These are phyloP conservation scores for Pseudogymnoascus sp. DNA, from an alignment of 2,329 filamentous ascomycete genomes.

Conservation along the genomic window DNA sequence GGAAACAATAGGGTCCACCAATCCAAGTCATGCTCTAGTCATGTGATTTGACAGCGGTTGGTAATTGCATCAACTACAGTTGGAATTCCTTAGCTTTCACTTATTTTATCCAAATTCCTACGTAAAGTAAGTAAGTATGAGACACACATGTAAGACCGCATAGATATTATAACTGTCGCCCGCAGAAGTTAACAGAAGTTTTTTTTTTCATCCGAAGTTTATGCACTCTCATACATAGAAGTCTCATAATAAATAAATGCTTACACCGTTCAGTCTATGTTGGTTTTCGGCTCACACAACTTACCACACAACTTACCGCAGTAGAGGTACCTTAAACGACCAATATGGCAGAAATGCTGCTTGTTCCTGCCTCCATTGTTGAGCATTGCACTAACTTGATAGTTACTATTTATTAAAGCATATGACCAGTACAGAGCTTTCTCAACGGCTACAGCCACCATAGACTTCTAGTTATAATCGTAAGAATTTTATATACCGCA, in stretches of 20 bases:
- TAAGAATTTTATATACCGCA: not conserved
- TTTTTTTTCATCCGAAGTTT: not conserved
- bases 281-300: not conserved
- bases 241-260: not conserved
- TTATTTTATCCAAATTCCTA: not conserved
- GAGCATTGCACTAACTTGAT: not conserved
- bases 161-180: not conserved
- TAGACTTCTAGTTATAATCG: not conserved
- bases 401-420: not conserved
- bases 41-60: conserved; percentile 2
- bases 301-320: not conserved
- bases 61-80: not conserved
- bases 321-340: not conserved
- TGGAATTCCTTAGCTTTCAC: not conserved
- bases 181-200: not conserved
- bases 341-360: not conserved
- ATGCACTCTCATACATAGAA: not conserved
- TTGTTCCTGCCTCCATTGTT: not conserved
- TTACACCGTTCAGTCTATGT: not conserved
- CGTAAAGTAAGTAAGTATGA: not conserved
- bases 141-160: conserved; percentile 1
- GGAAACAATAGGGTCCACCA: conserved; percentile 4
- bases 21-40: not conserved
- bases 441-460: not conserved
- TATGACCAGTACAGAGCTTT: not conserved